phyloP scores from a whole-genome alignment of 352 stramenopile species.

The Phytophthora tentaculata region DNA sequence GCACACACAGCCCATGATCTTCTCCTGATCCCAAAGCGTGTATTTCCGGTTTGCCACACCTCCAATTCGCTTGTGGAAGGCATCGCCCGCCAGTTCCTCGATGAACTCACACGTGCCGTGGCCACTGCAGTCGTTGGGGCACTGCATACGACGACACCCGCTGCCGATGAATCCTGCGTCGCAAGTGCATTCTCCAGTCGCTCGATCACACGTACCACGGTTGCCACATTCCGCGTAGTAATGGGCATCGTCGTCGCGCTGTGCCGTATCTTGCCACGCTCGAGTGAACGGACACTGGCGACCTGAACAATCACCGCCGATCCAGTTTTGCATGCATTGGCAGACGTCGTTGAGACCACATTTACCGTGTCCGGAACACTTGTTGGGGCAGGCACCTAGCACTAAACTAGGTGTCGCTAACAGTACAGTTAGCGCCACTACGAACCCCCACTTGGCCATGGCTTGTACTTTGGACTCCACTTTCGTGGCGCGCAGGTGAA shows the following conservation, averaged over 20 bases:
- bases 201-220: conserved; percentile 75
- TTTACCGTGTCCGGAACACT: conserved; percentile 65
- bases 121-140: conserved; percentile 55
- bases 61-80: conserved; percentile 51
- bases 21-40: conserved; percentile 81
- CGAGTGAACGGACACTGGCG: conserved; percentile 56
- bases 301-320: conserved; percentile 65
- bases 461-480: neutral
- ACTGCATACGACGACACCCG: conserved; percentile 69
- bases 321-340: conserved; percentile 66
- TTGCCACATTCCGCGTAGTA: conserved; percentile 61
- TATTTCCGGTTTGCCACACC: conserved; percentile 43
- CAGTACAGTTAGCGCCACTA: conserved; percentile 52
- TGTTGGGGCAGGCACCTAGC: conserved; percentile 57
- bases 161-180: conserved; percentile 80
- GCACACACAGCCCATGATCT: conserved; percentile 84
- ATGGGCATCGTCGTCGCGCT: conserved; percentile 57
- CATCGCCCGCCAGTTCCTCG: conserved; percentile 57
- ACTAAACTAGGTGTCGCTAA: conserved; percentile 37
- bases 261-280: conserved; percentile 64
- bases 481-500: conserved; percentile 12
- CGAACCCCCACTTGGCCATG: conserved; percentile 36
- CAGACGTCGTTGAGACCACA: conserved; percentile 71
- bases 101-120: conserved; percentile 78
- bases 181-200: conserved; percentile 79